These are phyloP conservation scores for Pythium utonaiense DNA, from an alignment of 352 stramenopile genomes.

Conservation along the genomic window DNA sequence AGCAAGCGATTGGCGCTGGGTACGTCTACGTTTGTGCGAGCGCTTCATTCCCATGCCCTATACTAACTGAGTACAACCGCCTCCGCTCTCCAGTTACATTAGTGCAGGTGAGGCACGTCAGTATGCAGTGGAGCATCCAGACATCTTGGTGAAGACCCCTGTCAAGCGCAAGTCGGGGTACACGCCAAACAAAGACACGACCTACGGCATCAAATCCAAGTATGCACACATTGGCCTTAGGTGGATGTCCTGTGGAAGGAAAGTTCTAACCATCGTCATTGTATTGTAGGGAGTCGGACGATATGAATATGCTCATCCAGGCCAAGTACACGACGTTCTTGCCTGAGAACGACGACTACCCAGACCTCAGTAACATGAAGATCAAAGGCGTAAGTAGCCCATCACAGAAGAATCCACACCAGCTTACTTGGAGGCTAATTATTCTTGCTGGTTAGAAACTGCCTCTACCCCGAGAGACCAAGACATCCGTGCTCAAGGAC, in stretches of 20 bases:
- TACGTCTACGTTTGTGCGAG: conserved; percentile 17
- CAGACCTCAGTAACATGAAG: conserved; percentile 76
- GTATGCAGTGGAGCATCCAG: conserved; percentile 68
- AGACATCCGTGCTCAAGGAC: conserved; percentile 62
- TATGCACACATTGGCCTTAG: too few species aligned
- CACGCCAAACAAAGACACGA: conserved; percentile 49
- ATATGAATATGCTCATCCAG: conserved; percentile 69
- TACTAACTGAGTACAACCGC: too few species aligned
- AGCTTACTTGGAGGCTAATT: not conserved
- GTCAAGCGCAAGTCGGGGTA: conserved; percentile 55
- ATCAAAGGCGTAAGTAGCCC: conserved; percentile 59
- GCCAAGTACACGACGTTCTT: conserved; percentile 62
- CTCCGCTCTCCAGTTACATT: conserved; percentile 41
- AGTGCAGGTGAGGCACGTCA: conserved; percentile 50
- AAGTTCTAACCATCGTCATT: too few species aligned
- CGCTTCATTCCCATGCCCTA: not conserved
- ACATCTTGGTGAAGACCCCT: conserved; percentile 62
- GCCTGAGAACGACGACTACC: conserved; percentile 67
- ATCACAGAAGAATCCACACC: not conserved
- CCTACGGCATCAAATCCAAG: conserved; percentile 79
- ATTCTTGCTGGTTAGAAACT: conserved; percentile 44
- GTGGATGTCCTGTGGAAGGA: too few species aligned
- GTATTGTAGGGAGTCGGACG: conserved; percentile 53
- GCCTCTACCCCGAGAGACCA: conserved; percentile 67
- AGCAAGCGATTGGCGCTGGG: conserved; percentile 55